Evolutionary conservation across 345 rosid genomes (phyloP), one percentile per base, ranked within the genome.

Genomic region (Heritiera fomes): DNA sequence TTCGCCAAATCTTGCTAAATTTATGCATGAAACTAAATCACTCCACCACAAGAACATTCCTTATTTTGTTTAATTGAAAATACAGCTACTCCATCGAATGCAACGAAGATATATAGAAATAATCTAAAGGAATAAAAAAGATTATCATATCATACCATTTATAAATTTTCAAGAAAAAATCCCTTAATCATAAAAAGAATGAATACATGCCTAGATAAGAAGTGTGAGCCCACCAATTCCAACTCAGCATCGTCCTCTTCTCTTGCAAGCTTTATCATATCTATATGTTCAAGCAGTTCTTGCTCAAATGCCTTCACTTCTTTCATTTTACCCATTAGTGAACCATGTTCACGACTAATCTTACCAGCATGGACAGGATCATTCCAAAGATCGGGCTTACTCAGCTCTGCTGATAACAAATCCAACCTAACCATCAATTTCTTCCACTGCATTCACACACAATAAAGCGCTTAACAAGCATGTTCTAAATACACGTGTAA

Each of bases 281-380:
- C 98, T 83, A 96, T 90, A 77, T 96, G 94, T 83, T 96, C 99
- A 73, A 96, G 93, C 75, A 96, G 79, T 76, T 94, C 93, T 78
- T 84, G 87, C 81, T 96, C 99, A 79, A 92, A 90, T 49, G 87
- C 82, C 84, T 80, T 83, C 81, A 94, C 97, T 82, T 88, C 88
- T 86, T 92, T 92, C 88, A 91, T 87, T 84, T 88, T 92, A 52
- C 87, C 88, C 89, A 86, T 77, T 15, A 92, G 88, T 0, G 89
- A 89, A 23, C 99, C 97, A 62, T 95, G 98, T 83, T 95, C 98
- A 46, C 95, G 88, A 78, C 97, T 93, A 83, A 94, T 84, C 87
- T 87, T 95, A 78, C 95, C 97, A 55, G 98, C 98, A 82, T 86
- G 93, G 15, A 63, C 86, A 56, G 98, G 97, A 89, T 95, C 97